A percentile compares a stretch with the other conserved stretches of the same genome.
Evolutionary conservation across 345 rosid species (phyloP).

Genomic region (Eucalyptus fibrosa): DNA sequence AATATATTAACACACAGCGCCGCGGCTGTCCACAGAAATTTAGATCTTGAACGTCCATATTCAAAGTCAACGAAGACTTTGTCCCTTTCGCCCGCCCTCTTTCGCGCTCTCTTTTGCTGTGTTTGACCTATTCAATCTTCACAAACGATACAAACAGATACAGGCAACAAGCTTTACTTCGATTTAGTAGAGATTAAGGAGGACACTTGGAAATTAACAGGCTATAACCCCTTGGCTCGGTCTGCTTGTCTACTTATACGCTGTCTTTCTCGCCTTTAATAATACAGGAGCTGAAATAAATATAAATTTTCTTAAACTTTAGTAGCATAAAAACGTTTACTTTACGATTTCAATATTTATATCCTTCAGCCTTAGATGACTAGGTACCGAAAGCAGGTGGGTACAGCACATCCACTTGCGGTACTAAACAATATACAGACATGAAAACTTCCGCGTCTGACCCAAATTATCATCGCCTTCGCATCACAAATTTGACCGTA

Average conservation of each 20-base stretch:
- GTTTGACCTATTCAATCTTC: too few relatives aligned
- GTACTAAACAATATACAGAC: neutral
- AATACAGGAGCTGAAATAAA: neutral
- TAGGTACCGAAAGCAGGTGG: neutral
- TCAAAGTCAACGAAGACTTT: neutral
- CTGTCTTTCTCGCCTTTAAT: neutral
- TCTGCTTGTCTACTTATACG: neutral
- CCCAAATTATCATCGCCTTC: neutral
- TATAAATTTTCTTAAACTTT: neutral
- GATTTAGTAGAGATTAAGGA: too few relatives aligned
- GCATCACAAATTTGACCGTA: neutral
- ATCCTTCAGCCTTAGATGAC: neutral
- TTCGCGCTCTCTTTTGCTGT: too few relatives aligned
- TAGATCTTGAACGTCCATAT: neutral
- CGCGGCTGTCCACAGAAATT: neutral
- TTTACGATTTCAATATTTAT: neutral
- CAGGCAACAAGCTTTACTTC: too few relatives aligned
- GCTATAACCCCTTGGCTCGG: neutral
- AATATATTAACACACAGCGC: neutral
- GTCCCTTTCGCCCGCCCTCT: too few relatives aligned
- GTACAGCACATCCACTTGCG: neutral
- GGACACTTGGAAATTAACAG: neutral
- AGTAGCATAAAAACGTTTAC: neutral
- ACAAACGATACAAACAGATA: too few relatives aligned
- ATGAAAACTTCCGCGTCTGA: neutral